Base-by-base conservation (phyloP, 108 stramenopile species). In the Chaetoceros muelleri region DNA sequence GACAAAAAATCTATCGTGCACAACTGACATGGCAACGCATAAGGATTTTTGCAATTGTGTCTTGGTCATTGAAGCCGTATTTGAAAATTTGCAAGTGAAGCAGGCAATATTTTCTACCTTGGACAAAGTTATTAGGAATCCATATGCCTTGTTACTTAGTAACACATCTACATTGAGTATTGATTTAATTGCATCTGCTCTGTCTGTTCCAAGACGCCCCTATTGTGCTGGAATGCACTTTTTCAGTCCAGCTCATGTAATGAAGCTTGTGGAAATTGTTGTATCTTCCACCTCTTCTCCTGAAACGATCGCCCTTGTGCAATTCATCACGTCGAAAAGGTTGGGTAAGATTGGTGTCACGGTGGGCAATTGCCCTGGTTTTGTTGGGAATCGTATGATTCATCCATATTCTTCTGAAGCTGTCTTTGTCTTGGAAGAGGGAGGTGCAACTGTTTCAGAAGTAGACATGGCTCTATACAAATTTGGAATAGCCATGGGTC, bases 341-440 rank as follows among this genome's bases (percentile, higher is more conserved):
- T 85, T 98, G 34, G 70, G 78, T 52, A 98, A 98, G 77, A 74
- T 80, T 59, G 91, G 91, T 24, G 95, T 98, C 20, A 80, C 93
- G 1, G 97, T 95, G 18, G 96, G 96, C 17, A 96, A 98, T 66
- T 96, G 95, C 63, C 84, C 95, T 76, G 97, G 97, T 3, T 98
- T 98, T 65, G 93, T 96, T 46, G 97, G 95, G 31, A 98, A 98
- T 70, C 87, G 97, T 40, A 83, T 97, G 88, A 54, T 96, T 59
- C 68, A 77, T 47, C 87, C 90, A n/a, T 92, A 94, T 61, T 65
- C 77, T 8, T 64, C 77, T 17, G 95, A 96, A 62, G 64, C 85
- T 1, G 57, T 62, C 20, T 61, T 85, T 21, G 27, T 87, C 28
- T 63, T 96, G 34, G 82, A 74, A 47, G 76, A 78, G 53, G 71